Conservation (phyloP, 176 grass and related monocot species). For the Carex kokanica region DNA sequence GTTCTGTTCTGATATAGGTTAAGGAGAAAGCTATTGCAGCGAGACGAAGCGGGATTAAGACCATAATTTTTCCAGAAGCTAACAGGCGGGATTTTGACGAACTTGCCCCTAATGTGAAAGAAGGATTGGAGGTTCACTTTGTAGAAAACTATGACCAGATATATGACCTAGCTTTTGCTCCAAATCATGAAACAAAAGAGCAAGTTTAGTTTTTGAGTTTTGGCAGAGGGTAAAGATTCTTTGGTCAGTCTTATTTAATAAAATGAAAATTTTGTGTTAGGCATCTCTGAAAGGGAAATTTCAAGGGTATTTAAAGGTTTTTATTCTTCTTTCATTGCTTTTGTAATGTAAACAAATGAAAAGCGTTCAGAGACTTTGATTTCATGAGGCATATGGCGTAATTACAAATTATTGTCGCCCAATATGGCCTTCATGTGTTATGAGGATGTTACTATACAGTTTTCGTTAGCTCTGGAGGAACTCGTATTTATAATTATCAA, state of each 20-base stretch:
- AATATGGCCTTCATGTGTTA: background rate
- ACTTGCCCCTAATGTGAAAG: conserved; percentile 83
- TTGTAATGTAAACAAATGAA: background rate
- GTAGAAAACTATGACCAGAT: conserved; percentile 76
- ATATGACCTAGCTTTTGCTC: conserved; percentile 60
- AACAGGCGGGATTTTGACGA: conserved; percentile 94
- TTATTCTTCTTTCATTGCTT: background rate
- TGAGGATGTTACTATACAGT: background rate
- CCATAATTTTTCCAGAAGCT: conserved; percentile 76
- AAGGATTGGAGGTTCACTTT: conserved; percentile 86
- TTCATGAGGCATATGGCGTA: background rate
- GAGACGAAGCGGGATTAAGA: conserved; percentile 73
- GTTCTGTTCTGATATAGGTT: conserved; percentile 51
- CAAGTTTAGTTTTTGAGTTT: conserved; percentile 29
- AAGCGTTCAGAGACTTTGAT: background rate
- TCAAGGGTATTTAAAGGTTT: background rate
- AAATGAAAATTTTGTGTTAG: conserved; percentile 3
- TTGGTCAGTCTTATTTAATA: conserved; percentile 9
- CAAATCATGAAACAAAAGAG: conserved; percentile 32
- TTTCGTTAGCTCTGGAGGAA: too few species aligned
- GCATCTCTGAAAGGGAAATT: background rate
- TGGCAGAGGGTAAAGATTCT: background rate
- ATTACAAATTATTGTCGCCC: background rate
- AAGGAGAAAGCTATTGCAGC: conserved; percentile 98
- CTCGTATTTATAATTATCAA: background rate